Evolutionary conservation across 495 filamentous ascomycete genomes (phyloP), one percentile per base, ranked within the genome.

Genomic region (Neurospora sp.): DNA sequence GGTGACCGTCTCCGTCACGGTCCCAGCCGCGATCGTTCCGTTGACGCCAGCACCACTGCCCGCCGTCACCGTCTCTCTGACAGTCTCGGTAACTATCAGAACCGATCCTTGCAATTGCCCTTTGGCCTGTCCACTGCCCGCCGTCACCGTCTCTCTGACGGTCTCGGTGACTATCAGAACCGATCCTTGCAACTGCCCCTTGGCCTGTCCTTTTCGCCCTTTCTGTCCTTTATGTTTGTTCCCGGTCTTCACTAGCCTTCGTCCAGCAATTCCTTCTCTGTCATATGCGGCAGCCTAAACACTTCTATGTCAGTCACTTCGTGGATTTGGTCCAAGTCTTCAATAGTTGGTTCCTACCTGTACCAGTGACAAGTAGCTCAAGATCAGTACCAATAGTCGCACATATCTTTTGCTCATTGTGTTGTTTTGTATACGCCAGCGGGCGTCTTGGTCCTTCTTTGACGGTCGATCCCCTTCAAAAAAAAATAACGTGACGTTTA

Each of bases 81-180:
- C 68, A 4, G 82, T 84, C 76, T 82, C 80, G 53, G 83, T 85
- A 31, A 85, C 80, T 3, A 80, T 82, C 69, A 74, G 70, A 27
- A 68, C 72, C 71, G 53, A 78, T 44, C 72, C 47, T 14, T 79
- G 39, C 42, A 77, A 71, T 65, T 39, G 31, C 35, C 35, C 35
- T 35, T 35, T 35, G 35, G 35, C 35, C 35, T 35, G 35, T 35
- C 74, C 76, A 22, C 68, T 75, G 18, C 79, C 79, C 8, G 80
- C 80, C 4, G 80, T 81, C 31, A 81, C 73, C 27, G 79, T 81
- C 70, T 78, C 74, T 41, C 73, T 70, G 16, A 83, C 68, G 2
- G 82, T 84, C 76, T 82, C 80, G 53, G 83, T 85, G 27, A 85
- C 80, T 3, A 80, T 82, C 69, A 74, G 70, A 27, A 68, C 72